A percentile compares a stretch with the other conserved stretches of the same genome.
Evolutionary conservation across 1,284 basidiomycete species (phyloP).

Genomic region (Macrocystidia cucumis): DNA sequence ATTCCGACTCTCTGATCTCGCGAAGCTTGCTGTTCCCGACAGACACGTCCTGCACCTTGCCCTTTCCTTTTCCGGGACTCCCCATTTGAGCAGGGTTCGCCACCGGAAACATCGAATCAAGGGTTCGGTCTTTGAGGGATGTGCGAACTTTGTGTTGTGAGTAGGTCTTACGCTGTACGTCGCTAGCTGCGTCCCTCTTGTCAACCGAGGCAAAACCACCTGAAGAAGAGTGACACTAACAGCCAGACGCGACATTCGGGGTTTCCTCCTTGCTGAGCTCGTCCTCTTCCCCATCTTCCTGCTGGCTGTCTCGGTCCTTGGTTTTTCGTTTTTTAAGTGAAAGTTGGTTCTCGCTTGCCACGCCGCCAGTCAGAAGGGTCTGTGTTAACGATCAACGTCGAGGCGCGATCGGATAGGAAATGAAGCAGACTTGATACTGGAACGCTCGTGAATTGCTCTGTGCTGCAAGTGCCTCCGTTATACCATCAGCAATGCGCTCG

Average conservation of each 20-base stretch:
- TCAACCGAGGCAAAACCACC: too few relatives aligned
- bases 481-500: conserved; percentile 67
- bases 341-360: conserved; percentile 23
- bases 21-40: conserved; percentile 23
- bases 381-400: conserved; percentile 19
- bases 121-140: conserved; percentile 79
- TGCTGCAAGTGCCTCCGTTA: conserved; percentile 62
- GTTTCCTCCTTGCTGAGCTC: conserved; percentile 15
- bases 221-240: conserved; percentile 1
- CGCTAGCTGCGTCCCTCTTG: conserved; percentile 9
- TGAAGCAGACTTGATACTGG: conserved; percentile 65
- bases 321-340: conserved; percentile 33
- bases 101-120: conserved; percentile 89
- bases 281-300: conserved; percentile 26
- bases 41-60: conserved; percentile 10
- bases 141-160: conserved; percentile 93
- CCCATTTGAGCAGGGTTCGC: conserved; percentile 38
- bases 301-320: conserved; percentile 39
- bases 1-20: conserved; percentile 74
- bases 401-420: too few relatives aligned
- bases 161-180: conserved; percentile 38
- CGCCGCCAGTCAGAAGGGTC: conserved; percentile 56
- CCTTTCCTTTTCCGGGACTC: conserved; percentile 11
- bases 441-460: conserved; percentile 69
- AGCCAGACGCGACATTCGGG: conserved; percentile 11